Evolutionary conservation across 78 protist species (phyloP).

Genomic region (Dictyostelium capitatum): DNA sequence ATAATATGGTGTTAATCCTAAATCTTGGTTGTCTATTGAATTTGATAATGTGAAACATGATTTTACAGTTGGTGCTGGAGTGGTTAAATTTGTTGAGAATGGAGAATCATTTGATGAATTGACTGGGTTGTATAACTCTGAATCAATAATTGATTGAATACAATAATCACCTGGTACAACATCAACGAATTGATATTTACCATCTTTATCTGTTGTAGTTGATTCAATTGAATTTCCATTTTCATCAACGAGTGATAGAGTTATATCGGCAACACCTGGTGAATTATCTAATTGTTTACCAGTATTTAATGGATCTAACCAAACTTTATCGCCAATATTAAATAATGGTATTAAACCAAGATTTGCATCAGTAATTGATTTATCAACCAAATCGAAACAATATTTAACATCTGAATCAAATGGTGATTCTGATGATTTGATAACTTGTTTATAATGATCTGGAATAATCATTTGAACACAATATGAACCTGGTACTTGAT

Average conservation of each 20-base stretch:
- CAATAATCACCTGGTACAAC: constrained; percentile 52
- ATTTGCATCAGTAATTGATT: not conserved
- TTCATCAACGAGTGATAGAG: not conserved
- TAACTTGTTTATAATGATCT: constrained; percentile 1
- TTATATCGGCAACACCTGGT: not conserved
- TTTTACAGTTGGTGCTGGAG: too few species aligned
- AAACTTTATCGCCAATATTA: not conserved
- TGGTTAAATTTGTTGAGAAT: too few species aligned
- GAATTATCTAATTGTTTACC: not conserved
- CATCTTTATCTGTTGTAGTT: not conserved
- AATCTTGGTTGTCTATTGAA: not conserved
- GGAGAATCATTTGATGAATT: not conserved
- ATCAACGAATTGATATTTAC: constrained; percentile 1
- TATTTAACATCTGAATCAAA: not conserved
- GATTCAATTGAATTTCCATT: not conserved
- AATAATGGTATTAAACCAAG: too few species aligned
- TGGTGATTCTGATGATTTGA: not conserved
- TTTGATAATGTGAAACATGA: not conserved
- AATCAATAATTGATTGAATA: not conserved
- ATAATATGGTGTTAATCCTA: constrained; percentile 22
- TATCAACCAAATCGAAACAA: too few species aligned
- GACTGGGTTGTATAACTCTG: constrained; percentile 1
- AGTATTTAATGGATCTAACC: constrained; percentile 26
- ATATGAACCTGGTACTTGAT: constrained; percentile 25
- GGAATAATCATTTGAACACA: constrained; percentile 14